Evolutionary conservation across 148 eudicot species (phyloP).

Genomic region (Tetragonia tetragonoides): DNA sequence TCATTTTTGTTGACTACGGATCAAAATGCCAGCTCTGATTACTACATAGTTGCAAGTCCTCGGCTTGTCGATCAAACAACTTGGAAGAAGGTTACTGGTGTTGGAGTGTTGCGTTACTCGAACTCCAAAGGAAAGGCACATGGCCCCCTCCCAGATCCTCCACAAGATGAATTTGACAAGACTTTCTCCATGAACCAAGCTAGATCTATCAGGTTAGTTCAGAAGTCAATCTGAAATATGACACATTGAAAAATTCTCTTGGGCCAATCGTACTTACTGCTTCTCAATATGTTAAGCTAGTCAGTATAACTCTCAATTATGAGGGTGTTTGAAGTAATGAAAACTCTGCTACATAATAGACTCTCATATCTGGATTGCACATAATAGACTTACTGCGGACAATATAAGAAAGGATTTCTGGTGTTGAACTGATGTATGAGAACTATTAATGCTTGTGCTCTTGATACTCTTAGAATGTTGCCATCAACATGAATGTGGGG

Average conservation of each 20-base stretch:
- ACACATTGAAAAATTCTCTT: background rate
- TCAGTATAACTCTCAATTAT: background rate
- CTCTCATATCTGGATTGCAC: background rate
- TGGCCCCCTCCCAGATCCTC: constrained; percentile 92
- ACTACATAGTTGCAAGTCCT: constrained; percentile 93
- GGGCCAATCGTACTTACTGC: background rate
- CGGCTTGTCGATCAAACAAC: constrained; percentile 73
- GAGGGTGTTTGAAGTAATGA: background rate
- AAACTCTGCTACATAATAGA: background rate
- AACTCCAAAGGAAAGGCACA: constrained; percentile 93
- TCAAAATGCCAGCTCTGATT: constrained; percentile 95
- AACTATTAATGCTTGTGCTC: background rate
- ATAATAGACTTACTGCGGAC: background rate
- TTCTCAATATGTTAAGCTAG: background rate
- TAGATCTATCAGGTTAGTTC: constrained; percentile 88
- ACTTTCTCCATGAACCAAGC: constrained; percentile 98
- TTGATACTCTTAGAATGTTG: background rate
- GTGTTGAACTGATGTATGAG: background rate
- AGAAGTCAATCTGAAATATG: constrained; percentile 4
- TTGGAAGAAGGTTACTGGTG: constrained; percentile 93
- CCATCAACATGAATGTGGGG: background rate
- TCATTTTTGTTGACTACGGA: constrained; percentile 92
- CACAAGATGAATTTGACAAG: constrained; percentile 84
- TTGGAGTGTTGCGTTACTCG: constrained; percentile 74
- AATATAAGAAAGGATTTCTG: too few species aligned